Base-by-base conservation (phyloP, 164 flowering plant genomes). In the Protea cynaroides region DNA sequence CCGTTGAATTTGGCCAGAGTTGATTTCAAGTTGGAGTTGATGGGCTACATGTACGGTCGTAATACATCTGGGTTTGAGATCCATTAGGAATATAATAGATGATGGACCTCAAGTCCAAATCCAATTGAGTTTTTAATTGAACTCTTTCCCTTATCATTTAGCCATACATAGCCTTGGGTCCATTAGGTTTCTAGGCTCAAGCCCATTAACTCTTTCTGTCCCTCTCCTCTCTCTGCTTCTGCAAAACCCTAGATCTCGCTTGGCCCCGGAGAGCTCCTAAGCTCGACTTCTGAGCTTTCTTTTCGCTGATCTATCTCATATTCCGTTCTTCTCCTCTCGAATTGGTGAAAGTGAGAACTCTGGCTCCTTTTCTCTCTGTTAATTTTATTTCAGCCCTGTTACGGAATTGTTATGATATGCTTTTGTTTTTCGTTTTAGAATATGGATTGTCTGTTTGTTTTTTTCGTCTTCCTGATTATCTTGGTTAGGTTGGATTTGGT, bases 81-180 rank as follows among this genome's bases (percentile, higher is more conserved):
- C 5, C 49, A 44, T 44, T 44, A 44, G 17, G 49, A 15, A 12
- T 1, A 11, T 1, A 1, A 44, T 44, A 44, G 17, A 11, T 8
- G 3, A 4, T 60, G 63, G 63, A 60, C 63, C 24, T 60, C 25
- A 60, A 60, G 63, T 60, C 63, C 63, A 60, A 40, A 60, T 60
- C 51, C 63, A 43, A 60, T 43, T 8, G 2, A 43, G 63, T 18
- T 60, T 60, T 60, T 22, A 11, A 12, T 40, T 40, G 11, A 29
- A 11, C 49, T 43, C 44, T 43, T 43, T 21, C 29, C 50, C 9
- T 22, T 43, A 19, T 37, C 18, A 4, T 19, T 21, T 21, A 19
- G 13, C 29, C 36, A 8, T 15, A 15, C 36, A 8, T 15, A 15
- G 49, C 49, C 21, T 1, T 3, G 14, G 64, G 38, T 61, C 55